A percentile compares a stretch with the other conserved stretches of the same genome.
phyloP scores from a whole-genome alignment of 2,329 filamentous ascomycete genomes.

The Pochonia chlamydosporia region DNA sequence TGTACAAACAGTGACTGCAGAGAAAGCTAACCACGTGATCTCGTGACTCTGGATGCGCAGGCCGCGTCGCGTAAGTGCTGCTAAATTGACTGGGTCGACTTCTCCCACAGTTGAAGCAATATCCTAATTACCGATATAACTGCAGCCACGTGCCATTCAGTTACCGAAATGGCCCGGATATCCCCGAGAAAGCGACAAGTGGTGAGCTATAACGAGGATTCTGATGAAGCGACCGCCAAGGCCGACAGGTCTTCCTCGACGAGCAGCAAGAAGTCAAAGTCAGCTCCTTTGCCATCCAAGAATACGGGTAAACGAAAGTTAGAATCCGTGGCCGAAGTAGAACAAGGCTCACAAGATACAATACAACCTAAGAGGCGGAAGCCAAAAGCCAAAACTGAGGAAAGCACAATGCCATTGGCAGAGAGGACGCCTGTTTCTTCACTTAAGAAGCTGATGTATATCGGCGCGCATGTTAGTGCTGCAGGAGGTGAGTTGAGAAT shows the following conservation, averaged over 20 bases:
- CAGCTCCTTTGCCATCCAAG: no score
- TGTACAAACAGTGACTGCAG: no score
- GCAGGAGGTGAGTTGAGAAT: slow-evolving; percentile 62
- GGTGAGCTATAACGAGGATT: slow-evolving; percentile 26
- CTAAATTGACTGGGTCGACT: no score
- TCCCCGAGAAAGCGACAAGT: slow-evolving; percentile 26
- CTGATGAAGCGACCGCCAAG: slow-evolving; percentile 12
- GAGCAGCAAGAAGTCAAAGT: no score
- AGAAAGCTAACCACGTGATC: not conserved
- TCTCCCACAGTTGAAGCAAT: not conserved
- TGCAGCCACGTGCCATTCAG: not conserved
- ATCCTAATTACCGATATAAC: not conserved
- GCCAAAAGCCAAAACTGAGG: slow-evolving; percentile 28
- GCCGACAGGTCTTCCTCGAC: slow-evolving; percentile 11
- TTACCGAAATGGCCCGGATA: slow-evolving; percentile 25
- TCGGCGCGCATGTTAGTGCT: slow-evolving; percentile 87
- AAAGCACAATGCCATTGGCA: slow-evolving; percentile 56
- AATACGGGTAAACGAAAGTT: slow-evolving; percentile 15
- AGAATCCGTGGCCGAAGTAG: slow-evolving; percentile 18
- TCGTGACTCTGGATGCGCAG: not conserved
- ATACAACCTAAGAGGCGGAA: slow-evolving; percentile 39
- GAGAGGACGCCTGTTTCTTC: slow-evolving; percentile 58
- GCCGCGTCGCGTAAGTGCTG: not conserved
- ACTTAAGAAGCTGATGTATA: slow-evolving; percentile 66
- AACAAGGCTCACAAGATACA: slow-evolving; percentile 13